These are phyloP conservation scores for Stephanodiscus minutulus DNA, from an alignment of 108 stramenopile genomes.

Conservation along the genomic window DNA sequence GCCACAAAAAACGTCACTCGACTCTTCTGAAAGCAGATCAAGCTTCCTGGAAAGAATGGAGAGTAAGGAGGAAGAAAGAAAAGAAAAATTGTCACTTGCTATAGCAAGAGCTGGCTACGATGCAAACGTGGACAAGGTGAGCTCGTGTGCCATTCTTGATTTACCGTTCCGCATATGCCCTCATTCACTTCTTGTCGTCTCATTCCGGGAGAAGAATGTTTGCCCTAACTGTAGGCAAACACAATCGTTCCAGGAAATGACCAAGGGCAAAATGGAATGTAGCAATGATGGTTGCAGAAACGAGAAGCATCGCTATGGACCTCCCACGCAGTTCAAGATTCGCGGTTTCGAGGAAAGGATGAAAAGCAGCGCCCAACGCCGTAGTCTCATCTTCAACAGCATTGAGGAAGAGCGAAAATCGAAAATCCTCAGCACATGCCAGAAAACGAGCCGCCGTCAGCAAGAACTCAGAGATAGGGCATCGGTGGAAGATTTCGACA, in stretches of 20 bases:
- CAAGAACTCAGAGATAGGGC: conserved; percentile 14
- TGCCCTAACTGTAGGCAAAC: conserved; percentile 14
- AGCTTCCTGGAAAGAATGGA: conserved; percentile 34
- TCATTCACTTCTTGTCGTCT: not conserved
- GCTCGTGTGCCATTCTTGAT: not conserved
- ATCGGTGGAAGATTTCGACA: conserved; percentile 10
- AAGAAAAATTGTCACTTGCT: conserved; percentile 8
- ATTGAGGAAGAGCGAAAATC: conserved; percentile 8
- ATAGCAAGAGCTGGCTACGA: conserved; percentile 18
- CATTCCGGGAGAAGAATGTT: not conserved
- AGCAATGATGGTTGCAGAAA: conserved; percentile 15
- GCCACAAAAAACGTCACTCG: conserved; percentile 9
- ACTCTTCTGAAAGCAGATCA: not conserved
- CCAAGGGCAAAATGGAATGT: not conserved
- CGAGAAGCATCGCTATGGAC: conserved; percentile 1
- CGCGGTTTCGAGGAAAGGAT: conserved; percentile 11
- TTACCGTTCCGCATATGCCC: not conserved
- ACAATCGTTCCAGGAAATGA: conserved; percentile 23
- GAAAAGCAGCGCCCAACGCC: conserved; percentile 17
- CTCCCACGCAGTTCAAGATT: not conserved
- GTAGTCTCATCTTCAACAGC: conserved; percentile 7
- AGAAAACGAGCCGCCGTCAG: conserved; percentile 8
- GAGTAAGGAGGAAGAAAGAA: conserved; percentile 12
- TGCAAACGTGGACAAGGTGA: conserved; percentile 21
- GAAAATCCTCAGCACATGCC: not conserved